A percentile compares a stretch with the other conserved stretches of the same genome.
Conservation (phyloP, 2,329 filamentous ascomycete species). For the Amylocarpus encephaloides region DNA sequence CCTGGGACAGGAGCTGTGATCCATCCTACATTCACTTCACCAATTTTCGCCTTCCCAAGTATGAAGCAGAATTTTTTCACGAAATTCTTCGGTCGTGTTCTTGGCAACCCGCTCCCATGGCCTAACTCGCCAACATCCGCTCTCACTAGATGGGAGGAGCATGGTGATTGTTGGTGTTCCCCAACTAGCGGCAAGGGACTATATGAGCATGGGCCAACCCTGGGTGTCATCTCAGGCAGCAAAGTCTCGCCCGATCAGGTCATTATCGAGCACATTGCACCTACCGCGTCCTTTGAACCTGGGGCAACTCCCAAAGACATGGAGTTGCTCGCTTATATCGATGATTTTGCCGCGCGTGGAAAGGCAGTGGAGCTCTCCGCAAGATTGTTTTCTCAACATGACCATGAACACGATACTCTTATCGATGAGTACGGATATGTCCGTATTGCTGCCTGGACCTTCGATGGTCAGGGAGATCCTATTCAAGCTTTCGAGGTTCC, state of each 20-base stretch:
- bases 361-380: constrained; percentile 33
- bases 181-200: constrained; percentile 34
- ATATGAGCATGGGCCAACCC: constrained; percentile 47
- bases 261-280: constrained; percentile 65
- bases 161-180: constrained; percentile 85
- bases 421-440: constrained; percentile 38
- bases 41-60: constrained; percentile 39
- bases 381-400: constrained; percentile 31
- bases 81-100: constrained; percentile 22
- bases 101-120: constrained; percentile 19
- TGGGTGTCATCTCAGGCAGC: constrained; percentile 57
- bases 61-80: constrained; percentile 22
- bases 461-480: constrained; percentile 37
- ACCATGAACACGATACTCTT: constrained; percentile 12
- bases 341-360: constrained; percentile 33
- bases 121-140: constrained; percentile 45
- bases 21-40: constrained; percentile 54
- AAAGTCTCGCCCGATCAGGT: constrained; percentile 61
- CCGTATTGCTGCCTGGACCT: constrained; percentile 52
- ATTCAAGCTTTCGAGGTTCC: constrained; percentile 49
- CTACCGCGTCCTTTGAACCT: constrained; percentile 54
- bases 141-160: constrained; percentile 65
- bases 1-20: constrained; percentile 59
- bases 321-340: constrained; percentile 61
- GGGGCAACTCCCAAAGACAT: constrained; percentile 59